Evolutionary conservation across 164 flowering plant species (phyloP).

Genomic region (Chimonanthus salicifolius): DNA sequence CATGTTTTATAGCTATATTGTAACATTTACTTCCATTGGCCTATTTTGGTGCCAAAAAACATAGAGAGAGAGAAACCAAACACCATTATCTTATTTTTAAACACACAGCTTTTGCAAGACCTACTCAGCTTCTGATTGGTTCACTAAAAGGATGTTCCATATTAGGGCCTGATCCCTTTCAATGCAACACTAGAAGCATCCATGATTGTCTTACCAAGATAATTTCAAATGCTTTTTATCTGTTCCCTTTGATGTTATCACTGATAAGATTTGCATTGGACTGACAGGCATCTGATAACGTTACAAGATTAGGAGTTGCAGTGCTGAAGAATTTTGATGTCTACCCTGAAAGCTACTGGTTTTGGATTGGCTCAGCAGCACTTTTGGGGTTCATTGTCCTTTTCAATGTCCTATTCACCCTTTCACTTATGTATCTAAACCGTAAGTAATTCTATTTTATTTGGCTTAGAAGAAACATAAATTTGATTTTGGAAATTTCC

Average conservation of each 20-base stretch:
- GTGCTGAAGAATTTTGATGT: conserved; percentile 18
- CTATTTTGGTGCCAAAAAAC: too few species aligned
- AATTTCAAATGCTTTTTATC: neutral
- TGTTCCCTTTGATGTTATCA: neutral
- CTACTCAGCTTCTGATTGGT: too few species aligned
- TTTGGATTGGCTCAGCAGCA: conserved; percentile 34
- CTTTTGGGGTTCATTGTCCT: conserved; percentile 31
- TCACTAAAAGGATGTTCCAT: neutral
- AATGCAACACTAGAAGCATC: neutral
- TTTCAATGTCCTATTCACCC: conserved; percentile 34
- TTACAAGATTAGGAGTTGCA: conserved; percentile 22
- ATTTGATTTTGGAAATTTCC: neutral
- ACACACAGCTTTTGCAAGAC: too few species aligned
- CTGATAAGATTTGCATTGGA: neutral
- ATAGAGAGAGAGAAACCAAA: too few species aligned
- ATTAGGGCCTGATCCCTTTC: neutral
- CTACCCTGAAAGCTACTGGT: conserved; percentile 26
- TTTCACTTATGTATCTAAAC: conserved; percentile 30
- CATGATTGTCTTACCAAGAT: too few species aligned
- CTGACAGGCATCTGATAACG: conserved; percentile 25
- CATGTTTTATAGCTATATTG: too few species aligned
- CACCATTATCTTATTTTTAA: too few species aligned
- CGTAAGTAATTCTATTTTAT: conserved; percentile 18
- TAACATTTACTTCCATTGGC: too few species aligned
- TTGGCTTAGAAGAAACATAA: neutral